Evolutionary conservation across 768 basidiomycete genomes (phyloP).

Genomic region (Sporobolomyces pararoseus): DNA sequence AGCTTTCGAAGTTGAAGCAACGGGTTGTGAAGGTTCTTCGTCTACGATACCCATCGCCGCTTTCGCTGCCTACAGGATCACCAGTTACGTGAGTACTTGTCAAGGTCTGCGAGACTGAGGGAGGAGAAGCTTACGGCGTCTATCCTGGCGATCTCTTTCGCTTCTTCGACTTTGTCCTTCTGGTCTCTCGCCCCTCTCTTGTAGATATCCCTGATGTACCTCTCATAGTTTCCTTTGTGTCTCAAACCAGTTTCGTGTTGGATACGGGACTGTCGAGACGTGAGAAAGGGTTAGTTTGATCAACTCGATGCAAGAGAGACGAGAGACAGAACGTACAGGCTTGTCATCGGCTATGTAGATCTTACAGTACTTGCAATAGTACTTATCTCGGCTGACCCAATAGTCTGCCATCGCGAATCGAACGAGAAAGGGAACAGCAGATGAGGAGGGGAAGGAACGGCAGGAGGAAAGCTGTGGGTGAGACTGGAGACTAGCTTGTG

Average conservation of each 20-base stretch:
- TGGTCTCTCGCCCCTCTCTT: slow-evolving; percentile 64
- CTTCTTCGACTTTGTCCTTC: slow-evolving; percentile 59
- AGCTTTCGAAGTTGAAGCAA: slow-evolving; percentile 55
- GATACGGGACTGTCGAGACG: slow-evolving; percentile 63
- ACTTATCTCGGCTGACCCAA: slow-evolving; percentile 93
- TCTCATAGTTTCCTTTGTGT: slow-evolving; percentile 90
- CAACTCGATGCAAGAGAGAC: neutral
- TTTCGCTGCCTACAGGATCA: slow-evolving; percentile 61
- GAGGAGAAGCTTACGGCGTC: slow-evolving; percentile 59
- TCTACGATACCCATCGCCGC: slow-evolving; percentile 55
- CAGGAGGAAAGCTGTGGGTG: too few relatives aligned
- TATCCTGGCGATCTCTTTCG: slow-evolving; percentile 76
- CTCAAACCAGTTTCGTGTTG: slow-evolving; percentile 90
- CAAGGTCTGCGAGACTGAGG: too few relatives aligned
- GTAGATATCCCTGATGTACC: slow-evolving; percentile 87
- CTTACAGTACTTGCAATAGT: slow-evolving; percentile 96
- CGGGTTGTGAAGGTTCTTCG: slow-evolving; percentile 37
- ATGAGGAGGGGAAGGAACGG: neutral
- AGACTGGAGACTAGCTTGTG: too few relatives aligned
- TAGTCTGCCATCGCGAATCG: slow-evolving; percentile 66
- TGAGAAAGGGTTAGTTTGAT: neutral
- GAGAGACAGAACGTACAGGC: slow-evolving; percentile 47
- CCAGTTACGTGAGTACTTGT: too few relatives aligned
- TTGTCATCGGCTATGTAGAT: slow-evolving; percentile 95
- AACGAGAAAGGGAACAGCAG: neutral